phyloP scores from a whole-genome alignment of 2,329 filamentous ascomycete genomes.

The Fusarium irregulare region DNA sequence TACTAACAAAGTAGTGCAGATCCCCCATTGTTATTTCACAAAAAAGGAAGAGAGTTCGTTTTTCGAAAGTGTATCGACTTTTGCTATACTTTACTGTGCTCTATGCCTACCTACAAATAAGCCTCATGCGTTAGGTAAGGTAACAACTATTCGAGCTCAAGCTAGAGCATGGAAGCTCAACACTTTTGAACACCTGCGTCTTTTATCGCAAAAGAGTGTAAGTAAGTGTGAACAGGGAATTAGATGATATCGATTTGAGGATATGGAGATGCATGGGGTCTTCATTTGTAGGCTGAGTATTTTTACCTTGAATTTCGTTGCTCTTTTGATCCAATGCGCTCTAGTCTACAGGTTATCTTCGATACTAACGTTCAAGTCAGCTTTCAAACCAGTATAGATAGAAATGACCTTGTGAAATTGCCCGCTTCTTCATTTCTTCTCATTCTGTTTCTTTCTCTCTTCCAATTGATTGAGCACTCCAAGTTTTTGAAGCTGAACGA shows the following conservation, averaged over 20 bases:
- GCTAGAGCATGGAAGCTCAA: neutral
- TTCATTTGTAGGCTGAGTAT: neutral
- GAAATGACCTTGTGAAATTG: neutral
- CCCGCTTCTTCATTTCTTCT: neutral
- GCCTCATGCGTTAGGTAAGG: neutral
- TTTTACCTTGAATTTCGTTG: neutral
- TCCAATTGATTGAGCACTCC: neutral
- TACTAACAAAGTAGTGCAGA: neutral
- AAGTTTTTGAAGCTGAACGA: neutral
- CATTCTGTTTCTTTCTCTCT: neutral
- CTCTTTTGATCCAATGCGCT: neutral
- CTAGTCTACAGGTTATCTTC: neutral
- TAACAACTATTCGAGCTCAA: neutral
- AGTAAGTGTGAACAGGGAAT: neutral
- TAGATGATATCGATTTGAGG: neutral
- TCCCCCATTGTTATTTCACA: neutral
- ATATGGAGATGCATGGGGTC: too few species aligned
- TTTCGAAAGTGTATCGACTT: neutral
- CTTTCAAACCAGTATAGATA: neutral
- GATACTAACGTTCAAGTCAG: neutral
- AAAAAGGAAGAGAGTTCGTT: neutral
- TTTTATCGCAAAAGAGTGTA: neutral
- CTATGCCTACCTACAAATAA: too few species aligned
- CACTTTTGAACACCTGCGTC: neutral
- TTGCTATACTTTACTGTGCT: neutral